These are phyloP conservation scores for Ascochyta rabiei DNA, from an alignment of 2,329 filamentous ascomycete species.

Conservation along the genomic window DNA sequence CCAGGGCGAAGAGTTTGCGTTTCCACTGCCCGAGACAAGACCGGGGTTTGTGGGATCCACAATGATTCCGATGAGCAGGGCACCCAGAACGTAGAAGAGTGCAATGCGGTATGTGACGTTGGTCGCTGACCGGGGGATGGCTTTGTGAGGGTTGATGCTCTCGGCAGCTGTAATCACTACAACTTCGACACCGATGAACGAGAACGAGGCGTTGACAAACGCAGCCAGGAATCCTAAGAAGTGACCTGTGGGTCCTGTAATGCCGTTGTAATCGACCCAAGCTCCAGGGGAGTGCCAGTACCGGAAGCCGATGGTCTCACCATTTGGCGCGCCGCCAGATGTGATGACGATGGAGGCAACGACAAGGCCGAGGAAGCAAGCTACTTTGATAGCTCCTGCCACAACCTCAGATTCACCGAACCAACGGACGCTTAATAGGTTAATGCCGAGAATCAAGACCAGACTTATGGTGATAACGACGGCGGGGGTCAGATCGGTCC, in stretches of 20 bases:
- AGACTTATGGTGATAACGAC: conserved; percentile 61
- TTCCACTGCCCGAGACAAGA: conserved; percentile 38
- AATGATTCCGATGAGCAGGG: conserved; percentile 62
- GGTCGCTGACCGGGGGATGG: conserved; percentile 64
- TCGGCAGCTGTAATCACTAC: conserved; percentile 68
- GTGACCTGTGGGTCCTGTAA: conserved; percentile 51
- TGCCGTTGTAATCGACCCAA: conserved; percentile 68
- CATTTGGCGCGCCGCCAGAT: conserved; percentile 58
- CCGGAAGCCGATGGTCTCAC: conserved; percentile 65
- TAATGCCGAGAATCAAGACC: conserved; percentile 57
- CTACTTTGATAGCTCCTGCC: conserved; percentile 47
- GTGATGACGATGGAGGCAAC: conserved; percentile 31
- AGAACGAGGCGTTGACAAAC: conserved; percentile 55
- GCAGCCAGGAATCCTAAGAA: conserved; percentile 64
- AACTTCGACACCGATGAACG: conserved; percentile 58
- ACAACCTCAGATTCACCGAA: conserved; percentile 58
- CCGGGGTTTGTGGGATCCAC: conserved; percentile 56
- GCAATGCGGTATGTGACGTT: conserved; percentile 55
- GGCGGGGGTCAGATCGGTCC: conserved; percentile 60
- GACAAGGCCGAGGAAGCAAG: conserved; percentile 45
- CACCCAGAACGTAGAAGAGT: conserved; percentile 52
- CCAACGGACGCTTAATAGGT: conserved; percentile 57
- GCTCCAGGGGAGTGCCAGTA: conserved; percentile 72
- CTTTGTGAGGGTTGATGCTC: conserved; percentile 66
- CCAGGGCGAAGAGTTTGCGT: conserved; percentile 56